Percentiles rank a stretch among this genome's conserved stretches.
phyloP scores from a whole-genome alignment of 768 basidiomycete genomes.

The Lactarius psammicola region DNA sequence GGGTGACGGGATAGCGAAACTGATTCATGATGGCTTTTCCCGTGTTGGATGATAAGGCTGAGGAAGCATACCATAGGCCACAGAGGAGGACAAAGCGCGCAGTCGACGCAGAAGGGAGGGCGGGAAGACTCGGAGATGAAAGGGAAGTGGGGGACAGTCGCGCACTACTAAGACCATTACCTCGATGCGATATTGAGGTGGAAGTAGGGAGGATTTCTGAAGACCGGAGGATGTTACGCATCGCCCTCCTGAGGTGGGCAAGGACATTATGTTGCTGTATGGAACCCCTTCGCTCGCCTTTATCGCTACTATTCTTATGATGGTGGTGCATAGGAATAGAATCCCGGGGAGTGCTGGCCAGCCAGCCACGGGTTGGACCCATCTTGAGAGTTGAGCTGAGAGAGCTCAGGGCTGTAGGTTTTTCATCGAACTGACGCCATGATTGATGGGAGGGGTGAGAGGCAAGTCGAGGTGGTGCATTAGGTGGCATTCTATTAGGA shows the following conservation, averaged over 20 bases:
- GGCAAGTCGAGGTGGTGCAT: slow-evolving; percentile 20
- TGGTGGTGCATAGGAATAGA: slow-evolving; percentile 16
- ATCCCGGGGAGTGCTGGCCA: slow-evolving; percentile 17
- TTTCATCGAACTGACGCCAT: slow-evolving; percentile 27
- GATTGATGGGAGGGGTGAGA: slow-evolving; percentile 17
- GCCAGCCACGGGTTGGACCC: slow-evolving; percentile 18
- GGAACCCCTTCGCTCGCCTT: slow-evolving; percentile 9
- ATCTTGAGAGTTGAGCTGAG: slow-evolving; percentile 29
- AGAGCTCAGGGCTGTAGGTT: slow-evolving; percentile 14
- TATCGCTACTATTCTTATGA: slow-evolving; percentile 2
- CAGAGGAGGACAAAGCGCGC: slow-evolving; percentile 76
- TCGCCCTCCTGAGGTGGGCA: slow-evolving; percentile 9
- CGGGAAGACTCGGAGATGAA: slow-evolving; percentile 6
- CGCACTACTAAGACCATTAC: background rate
- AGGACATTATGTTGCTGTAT: background rate
- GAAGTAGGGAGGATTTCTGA: slow-evolving; percentile 19
- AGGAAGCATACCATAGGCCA: slow-evolving; percentile 88
- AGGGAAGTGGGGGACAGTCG: slow-evolving; percentile 10
- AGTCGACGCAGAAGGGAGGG: slow-evolving; percentile 36
- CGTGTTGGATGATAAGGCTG: slow-evolving; percentile 93
- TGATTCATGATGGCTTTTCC: slow-evolving; percentile 92
- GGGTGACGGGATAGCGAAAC: slow-evolving; percentile 92
- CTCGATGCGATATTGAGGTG: slow-evolving; percentile 12
- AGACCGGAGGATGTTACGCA: slow-evolving; percentile 17
- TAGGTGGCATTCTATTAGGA: slow-evolving; percentile 14